A percentile compares a stretch with the other conserved stretches of the same genome.
Evolutionary conservation across 176 grass and related monocot genomes (phyloP).

Genomic region (Carex pumila): DNA sequence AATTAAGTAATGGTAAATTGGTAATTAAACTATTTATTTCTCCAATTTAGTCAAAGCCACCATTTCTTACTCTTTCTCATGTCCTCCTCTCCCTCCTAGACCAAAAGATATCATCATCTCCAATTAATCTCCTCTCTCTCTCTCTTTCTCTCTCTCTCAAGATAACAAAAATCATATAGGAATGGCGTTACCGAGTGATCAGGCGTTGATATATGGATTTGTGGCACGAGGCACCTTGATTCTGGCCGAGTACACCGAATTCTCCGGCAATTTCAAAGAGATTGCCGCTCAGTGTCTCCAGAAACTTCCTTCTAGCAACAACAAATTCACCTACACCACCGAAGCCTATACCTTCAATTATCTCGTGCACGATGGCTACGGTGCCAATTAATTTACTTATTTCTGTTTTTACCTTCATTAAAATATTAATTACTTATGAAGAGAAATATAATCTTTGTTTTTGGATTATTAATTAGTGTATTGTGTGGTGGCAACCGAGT

Average conservation of each 20-base stretch:
- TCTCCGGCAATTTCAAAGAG: conserved; percentile 75
- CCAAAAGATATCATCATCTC: background rate
- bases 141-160: background rate
- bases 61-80: background rate
- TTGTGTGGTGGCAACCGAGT: conserved; percentile 59
- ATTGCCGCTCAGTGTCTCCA: conserved; percentile 72
- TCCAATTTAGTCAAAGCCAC: background rate
- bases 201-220: conserved; percentile 65
- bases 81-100: background rate
- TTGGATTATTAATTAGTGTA: conserved; percentile 38
- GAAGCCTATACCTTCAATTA: conserved; percentile 89
- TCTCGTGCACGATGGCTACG: conserved; percentile 67
- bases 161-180: background rate
- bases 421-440: background rate
- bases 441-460: background rate
- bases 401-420: background rate
- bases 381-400: conserved; percentile 9
- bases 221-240: conserved; percentile 72
- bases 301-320: conserved; percentile 68
- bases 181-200: conserved; percentile 35
- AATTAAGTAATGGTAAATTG: background rate
- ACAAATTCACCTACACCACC: conserved; percentile 75
- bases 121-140: background rate
- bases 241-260: conserved; percentile 71
- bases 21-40: background rate